Conservation (phyloP, 768 basidiomycete genomes). For the Pseudohyphozyma bogoriensis region DNA sequence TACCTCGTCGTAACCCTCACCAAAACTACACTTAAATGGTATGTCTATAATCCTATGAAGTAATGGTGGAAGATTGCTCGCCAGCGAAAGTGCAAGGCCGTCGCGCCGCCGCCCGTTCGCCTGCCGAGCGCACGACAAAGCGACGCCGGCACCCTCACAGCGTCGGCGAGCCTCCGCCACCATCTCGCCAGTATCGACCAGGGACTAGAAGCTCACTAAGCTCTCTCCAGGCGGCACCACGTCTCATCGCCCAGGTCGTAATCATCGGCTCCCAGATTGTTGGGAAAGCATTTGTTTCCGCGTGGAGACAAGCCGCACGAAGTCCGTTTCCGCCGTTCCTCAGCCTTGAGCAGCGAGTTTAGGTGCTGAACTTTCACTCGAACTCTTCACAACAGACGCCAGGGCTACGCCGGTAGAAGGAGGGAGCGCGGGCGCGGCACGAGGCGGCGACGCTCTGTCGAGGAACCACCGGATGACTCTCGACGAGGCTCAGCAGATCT, state of each 20-base stretch:
- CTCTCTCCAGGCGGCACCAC: slow-evolving; percentile 60
- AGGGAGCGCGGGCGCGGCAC: slow-evolving; percentile 58
- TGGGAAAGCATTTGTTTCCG: slow-evolving; percentile 83
- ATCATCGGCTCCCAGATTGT: slow-evolving; percentile 68
- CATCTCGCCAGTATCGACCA: no score
- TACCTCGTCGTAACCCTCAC: no score
- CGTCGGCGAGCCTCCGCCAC: no score
- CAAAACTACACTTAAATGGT: no score
- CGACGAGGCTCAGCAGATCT: slow-evolving; percentile 85
- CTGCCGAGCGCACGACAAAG: no score
- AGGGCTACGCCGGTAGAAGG: slow-evolving; percentile 48
- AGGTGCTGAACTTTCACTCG: background rate
- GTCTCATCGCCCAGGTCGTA: slow-evolving; percentile 65
- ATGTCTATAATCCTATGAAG: no score
- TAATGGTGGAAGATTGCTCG: no score
- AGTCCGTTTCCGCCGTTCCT: slow-evolving; percentile 49
- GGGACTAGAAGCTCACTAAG: slow-evolving; percentile 1
- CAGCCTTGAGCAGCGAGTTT: background rate
- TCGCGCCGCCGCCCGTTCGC: no score
- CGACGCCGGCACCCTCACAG: no score
- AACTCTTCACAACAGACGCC: slow-evolving; percentile 52
- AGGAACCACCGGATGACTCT: slow-evolving; percentile 82
- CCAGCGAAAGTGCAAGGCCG: no score
- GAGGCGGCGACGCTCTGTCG: slow-evolving; percentile 67
- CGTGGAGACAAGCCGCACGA: slow-evolving; percentile 81